Base-by-base conservation (phyloP, 2,329 filamentous ascomycete species). In the Epichloe aotearoae region DNA sequence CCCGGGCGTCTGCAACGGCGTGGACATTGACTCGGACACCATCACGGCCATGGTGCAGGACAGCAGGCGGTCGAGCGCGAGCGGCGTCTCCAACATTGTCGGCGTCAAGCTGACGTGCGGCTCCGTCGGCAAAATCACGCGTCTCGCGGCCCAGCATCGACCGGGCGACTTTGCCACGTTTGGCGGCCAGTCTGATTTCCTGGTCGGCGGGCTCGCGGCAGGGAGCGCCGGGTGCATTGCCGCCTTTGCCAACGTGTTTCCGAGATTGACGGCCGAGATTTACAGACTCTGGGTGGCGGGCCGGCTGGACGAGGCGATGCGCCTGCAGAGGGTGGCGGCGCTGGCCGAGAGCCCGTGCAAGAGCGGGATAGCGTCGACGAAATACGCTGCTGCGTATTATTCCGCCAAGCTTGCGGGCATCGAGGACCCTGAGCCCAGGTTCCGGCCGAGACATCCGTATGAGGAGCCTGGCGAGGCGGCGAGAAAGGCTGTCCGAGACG, bases 61-160 rank as follows among this genome's bases (percentile, higher is more conserved):
- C 47, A 59, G 55, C 50, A 57, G 57, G 19, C 52, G 49, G n/a
- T 47, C 57, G 10, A 52, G 55, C 14, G 53, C 57, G 0, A 54
- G 50, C 20, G 56, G 58, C 23, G 54, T 54, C 37, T 61, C 72
- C 41, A 85, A 84, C 56, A 83, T 87, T 56, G 77, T 84, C 47
- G 83, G 82, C 33, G 79, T 82, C 49, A 87, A 87, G 69, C 68
- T 86, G 50, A 87, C 83, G 2, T 87, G 84, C 60, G 84, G 83
- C n/a, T 82, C 79, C 57, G 84, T 86, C 34, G 84, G 81, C 52
- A 88, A 88, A 66, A 75, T 88, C 46, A 79, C 80, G 4, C 73
- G 84, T 8, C 73, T 88, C 4, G 62, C 66, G 6, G 71, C 69
- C 15, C 62, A 69, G 54, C 67, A 84, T 52, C 64, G 73, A 0